Base-by-base conservation (phyloP, 495 filamentous ascomycete species). In the Tricharina praecox region DNA sequence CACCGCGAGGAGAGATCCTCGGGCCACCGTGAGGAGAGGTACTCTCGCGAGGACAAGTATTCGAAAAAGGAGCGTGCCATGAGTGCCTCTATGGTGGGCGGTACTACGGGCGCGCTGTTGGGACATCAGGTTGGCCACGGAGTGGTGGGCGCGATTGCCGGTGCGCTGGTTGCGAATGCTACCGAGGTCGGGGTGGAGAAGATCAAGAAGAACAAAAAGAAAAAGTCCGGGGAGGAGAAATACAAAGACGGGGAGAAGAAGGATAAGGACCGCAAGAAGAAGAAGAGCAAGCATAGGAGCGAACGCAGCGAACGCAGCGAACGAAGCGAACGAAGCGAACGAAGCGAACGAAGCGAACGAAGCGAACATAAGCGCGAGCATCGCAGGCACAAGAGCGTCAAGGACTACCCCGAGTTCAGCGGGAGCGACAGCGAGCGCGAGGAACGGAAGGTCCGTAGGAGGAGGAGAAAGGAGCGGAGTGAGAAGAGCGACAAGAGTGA, bases 61-160 rank as follows among this genome's bases (percentile, higher is more conserved):
- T n/a, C n/a, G n/a, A n/a, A n/a, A n/a, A n/a, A 24, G 10, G 69
- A 72, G 16, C 64, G 54, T 23, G 70, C 69, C 3, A 59, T 72
- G 0, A 68, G 66, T 1, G 64, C 68, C 5, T 61, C 66, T 1
- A 20, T 71, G 18, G 11, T 66, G 11, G 69, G 70, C 18, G 65
- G 60, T 23, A 65, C 62, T 8, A 68, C 63, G 2, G 70, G 70
- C 30, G 66, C 65, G 2, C 61, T 63, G 36, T 36, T 69, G 16
- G 64, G 64, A 35, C 63, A 70, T 36, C 64, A 71, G 44, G 40
- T 68, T 34, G 66, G 67, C 4, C 26, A 35, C 28, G 66, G 64
- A 35, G 66, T 68, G 11, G 16, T 62, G 21, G 67, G 67, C 47
- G 68, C 64, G 18, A 49, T 69, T 41, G 55, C 63, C 4, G 70